These are phyloP conservation scores for Epichloe hybrida DNA, from an alignment of 2,329 filamentous ascomycete species.

Conservation along the genomic window DNA sequence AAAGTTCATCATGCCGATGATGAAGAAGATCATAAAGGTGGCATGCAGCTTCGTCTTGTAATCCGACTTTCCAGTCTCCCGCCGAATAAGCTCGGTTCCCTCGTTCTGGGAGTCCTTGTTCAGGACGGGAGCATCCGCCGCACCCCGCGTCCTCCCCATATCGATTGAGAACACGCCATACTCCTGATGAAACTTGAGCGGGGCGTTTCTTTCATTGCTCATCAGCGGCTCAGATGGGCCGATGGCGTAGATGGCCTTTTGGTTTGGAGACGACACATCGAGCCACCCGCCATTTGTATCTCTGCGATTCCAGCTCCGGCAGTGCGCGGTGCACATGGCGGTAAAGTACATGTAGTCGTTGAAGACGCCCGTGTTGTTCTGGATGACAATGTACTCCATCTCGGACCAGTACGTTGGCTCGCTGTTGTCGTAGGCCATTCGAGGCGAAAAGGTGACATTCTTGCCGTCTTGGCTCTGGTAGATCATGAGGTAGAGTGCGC, in stretches of 20 bases:
- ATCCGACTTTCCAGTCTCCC: constrained; percentile 20
- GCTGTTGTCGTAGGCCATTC: constrained; percentile 33
- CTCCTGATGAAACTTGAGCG: constrained; percentile 36
- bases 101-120: constrained; percentile 19
- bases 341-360: constrained; percentile 35
- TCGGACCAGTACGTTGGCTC: constrained; percentile 36
- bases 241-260: constrained; percentile 42
- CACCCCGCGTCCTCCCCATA: constrained; percentile 35
- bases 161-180: constrained; percentile 45
- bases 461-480: constrained; percentile 33
- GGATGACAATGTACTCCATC: constrained; percentile 29
- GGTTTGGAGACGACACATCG: constrained; percentile 32
- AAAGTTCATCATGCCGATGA: constrained; percentile 41
- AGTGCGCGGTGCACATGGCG: constrained; percentile 36
- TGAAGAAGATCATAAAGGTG: constrained; percentile 40
- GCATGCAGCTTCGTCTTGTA: constrained; percentile 30
- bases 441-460: constrained; percentile 43
- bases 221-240: constrained; percentile 32
- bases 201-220: constrained; percentile 28
- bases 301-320: constrained; percentile 32
- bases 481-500: constrained; percentile 40
- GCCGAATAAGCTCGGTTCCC: constrained; percentile 21
- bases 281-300: constrained; percentile 26
- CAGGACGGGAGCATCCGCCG: constrained; percentile 27
- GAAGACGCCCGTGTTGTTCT: constrained; percentile 30